A percentile compares a stretch with the other conserved stretches of the same genome.
Conservation (phyloP, 768 basidiomycete genomes). For the Panaeolus papilionaceus region DNA sequence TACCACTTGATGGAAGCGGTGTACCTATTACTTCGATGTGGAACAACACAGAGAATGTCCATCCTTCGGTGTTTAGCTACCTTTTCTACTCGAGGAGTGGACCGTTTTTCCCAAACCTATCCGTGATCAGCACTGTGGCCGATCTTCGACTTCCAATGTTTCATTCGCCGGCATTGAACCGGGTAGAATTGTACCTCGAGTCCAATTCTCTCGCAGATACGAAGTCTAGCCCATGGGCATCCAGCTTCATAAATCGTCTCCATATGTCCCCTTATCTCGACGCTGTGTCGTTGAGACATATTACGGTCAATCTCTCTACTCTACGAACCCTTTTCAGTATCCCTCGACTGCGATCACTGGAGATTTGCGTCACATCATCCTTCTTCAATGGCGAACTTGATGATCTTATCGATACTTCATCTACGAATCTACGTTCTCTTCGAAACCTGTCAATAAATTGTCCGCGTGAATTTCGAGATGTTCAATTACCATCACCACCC, state of each 20-base stretch:
- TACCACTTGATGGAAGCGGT: neutral
- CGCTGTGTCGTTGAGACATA: neutral
- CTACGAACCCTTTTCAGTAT: neutral
- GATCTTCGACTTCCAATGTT: neutral
- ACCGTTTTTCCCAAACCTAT: neutral
- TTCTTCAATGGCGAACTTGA: neutral
- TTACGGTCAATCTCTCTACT: neutral
- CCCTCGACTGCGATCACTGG: slow-evolving; percentile 1
- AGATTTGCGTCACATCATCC: neutral
- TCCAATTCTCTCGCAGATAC: neutral
- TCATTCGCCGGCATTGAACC: neutral
- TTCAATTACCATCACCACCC: neutral
- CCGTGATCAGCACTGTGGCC: neutral
- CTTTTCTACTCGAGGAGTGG: neutral
- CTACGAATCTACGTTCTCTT: neutral
- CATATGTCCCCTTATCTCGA: neutral
- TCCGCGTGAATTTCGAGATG: neutral
- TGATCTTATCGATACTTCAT: neutral
- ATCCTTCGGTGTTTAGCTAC: neutral
- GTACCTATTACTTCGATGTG: neutral
- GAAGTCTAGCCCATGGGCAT: neutral
- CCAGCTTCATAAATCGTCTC: neutral
- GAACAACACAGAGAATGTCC: neutral
- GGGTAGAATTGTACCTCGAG: neutral
- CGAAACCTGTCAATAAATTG: neutral